Conservation (phyloP, 2,329 filamentous ascomycete species). For the Gremmenia infestans region DNA sequence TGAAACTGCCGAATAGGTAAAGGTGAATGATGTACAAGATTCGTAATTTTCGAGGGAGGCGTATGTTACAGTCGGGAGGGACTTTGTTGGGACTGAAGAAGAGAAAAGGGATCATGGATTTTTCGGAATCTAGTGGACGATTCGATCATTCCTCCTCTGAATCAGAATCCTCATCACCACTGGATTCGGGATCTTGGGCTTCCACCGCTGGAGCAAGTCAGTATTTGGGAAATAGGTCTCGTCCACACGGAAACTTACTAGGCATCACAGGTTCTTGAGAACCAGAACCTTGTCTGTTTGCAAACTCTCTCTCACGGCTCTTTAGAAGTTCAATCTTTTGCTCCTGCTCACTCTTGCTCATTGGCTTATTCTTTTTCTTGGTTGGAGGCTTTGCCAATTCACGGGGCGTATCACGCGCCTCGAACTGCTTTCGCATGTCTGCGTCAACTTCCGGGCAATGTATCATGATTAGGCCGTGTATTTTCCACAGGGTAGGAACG, state of each 20-base stretch:
- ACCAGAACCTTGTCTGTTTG: conserved; percentile 21
- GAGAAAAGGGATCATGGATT: not conserved
- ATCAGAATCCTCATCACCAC: conserved; percentile 49
- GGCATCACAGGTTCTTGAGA: conserved; percentile 38
- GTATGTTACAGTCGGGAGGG: conserved; percentile 3
- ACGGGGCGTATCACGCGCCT: conserved; percentile 27
- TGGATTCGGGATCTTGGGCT: conserved; percentile 39
- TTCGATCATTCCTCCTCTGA: conserved; percentile 42
- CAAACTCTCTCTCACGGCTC: conserved; percentile 49
- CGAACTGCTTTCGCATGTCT: conserved; percentile 16
- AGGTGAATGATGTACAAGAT: conserved; percentile 5
- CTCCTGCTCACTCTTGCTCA: conserved; percentile 69
- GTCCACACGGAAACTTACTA: conserved; percentile 19
- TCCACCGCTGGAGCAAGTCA: conserved; percentile 25
- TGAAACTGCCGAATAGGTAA: not conserved
- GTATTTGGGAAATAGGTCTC: conserved; percentile 1
- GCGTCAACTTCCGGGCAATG: conserved; percentile 43
- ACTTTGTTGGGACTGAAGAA: not conserved
- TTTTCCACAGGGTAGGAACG: conserved; percentile 48
- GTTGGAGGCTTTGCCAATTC: conserved; percentile 31
- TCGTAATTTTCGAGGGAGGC: not conserved
- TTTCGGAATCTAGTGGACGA: not conserved
- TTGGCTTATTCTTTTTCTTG: conserved; percentile 65
- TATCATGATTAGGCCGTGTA: conserved; percentile 48
- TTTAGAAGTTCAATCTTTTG: conserved; percentile 59